Evolutionary conservation across 2,329 filamentous ascomycete genomes (phyloP), one percentile per base, ranked within the genome.

Genomic region (Epichloe gansuensis): DNA sequence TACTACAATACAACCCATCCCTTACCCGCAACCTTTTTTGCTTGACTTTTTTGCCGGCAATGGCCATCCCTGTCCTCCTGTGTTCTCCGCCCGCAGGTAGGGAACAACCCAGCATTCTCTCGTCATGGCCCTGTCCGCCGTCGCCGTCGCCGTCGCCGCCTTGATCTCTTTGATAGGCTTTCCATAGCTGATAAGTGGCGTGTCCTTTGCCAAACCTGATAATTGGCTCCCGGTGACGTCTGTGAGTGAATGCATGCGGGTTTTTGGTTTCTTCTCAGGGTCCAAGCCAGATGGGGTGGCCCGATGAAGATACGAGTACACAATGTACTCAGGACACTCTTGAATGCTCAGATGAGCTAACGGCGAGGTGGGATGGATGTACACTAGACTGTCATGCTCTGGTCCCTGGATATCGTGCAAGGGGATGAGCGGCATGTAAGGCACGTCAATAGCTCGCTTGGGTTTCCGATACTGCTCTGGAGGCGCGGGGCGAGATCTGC

Each of bases 111-210:
- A 94, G 60, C 86, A 90, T 68, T 93, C 85, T 48, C 91, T 78
- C 56, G 70, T 70, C 55, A 64, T 72, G 25, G 64, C 64, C 1
- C 66, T 67, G 13, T 69, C 65, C 1, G 62, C 62, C 28, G 64
- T 62, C 46, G 65, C 62, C 28, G 64, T 62, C 46, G 65, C 69
- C 42, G 69, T 67, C 4, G 46, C n/a, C 48, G 71, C 63, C 58
- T 78, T 72, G 13, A 87, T 79, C 73, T 93, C 91, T 60, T 93
- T 93, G 64, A 96, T 83, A 1, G 93, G 91, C 72, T 97, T 97
- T 3, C 89, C 88, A 59, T 91, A 90, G 39, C 80, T 80, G 23
- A 97, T 67, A 51, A 98, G 72, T 48, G 90, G 88, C 12, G 93
- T 97, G 0, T 87, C 88, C 64, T 89, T 85, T 5, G 90, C 88